These are phyloP conservation scores for Emergomyces africanus DNA, from an alignment of 2,329 filamentous ascomycete genomes.

Conservation along the genomic window DNA sequence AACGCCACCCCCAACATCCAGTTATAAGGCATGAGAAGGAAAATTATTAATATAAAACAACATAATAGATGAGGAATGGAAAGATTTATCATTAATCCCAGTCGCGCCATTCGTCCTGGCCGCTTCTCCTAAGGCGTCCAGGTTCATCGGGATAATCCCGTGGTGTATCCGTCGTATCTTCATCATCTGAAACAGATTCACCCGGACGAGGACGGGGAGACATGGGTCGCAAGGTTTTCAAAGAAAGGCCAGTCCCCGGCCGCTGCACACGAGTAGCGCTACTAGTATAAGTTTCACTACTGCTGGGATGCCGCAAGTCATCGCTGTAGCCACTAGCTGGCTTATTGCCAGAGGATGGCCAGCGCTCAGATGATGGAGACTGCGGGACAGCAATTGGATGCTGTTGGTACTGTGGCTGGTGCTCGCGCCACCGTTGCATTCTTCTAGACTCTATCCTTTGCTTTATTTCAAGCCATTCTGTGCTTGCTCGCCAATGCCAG, in stretches of 20 bases:
- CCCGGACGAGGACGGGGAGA: conserved; percentile 26
- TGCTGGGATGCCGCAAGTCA: not conserved
- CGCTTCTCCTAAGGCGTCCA: conserved; percentile 6
- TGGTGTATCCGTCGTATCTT: conserved; percentile 4
- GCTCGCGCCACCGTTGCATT: conserved; percentile 16
- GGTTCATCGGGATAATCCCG: conserved; percentile 3
- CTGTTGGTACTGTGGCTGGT: conserved; percentile 21
- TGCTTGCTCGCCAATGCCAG: conserved; percentile 83
- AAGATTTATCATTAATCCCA: conserved; percentile 23
- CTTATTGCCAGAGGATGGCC: conserved; percentile 5
- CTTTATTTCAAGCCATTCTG: conserved; percentile 60
- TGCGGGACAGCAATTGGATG: conserved; percentile 11
- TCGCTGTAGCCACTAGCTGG: not conserved
- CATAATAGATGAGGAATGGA: not conserved
- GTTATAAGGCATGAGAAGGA: not conserved
- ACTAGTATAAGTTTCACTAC: not conserved
- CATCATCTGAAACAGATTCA: conserved; percentile 23
- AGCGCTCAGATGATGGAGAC: conserved; percentile 16
- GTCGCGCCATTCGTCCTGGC: conserved; percentile 27
- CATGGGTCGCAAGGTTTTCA: conserved; percentile 29
- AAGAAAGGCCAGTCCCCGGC: conserved; percentile 29
- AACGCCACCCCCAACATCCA: not conserved
- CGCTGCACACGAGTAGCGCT: conserved; percentile 12
- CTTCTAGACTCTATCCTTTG: conserved; percentile 41
- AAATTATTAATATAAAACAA: not conserved